Conservation (phyloP, 1,139 yeast genomes). For the Suhomyces guaymorum region DNA sequence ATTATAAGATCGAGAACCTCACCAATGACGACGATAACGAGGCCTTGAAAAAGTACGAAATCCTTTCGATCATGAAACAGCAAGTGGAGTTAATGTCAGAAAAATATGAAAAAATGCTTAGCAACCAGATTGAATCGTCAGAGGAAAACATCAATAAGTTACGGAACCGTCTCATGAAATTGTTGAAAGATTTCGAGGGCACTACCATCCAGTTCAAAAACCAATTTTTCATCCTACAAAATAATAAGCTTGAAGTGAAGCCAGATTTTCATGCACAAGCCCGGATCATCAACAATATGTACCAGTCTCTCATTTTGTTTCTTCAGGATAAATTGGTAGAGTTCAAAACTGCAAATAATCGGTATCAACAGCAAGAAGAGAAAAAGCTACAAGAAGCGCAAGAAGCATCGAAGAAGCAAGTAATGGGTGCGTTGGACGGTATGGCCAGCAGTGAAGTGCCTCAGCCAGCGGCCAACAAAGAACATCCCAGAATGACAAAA, state of each 20-base stretch:
- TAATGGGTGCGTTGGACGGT: background rate
- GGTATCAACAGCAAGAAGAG: constrained; percentile 27
- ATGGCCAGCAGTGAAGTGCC: background rate
- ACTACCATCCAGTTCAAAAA: constrained; percentile 28
- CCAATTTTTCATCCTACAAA: constrained; percentile 22
- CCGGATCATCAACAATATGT: constrained; percentile 33
- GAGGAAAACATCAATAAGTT: constrained; percentile 22
- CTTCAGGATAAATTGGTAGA: constrained; percentile 36
- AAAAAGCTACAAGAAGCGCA: constrained; percentile 11
- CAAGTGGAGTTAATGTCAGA: constrained; percentile 36
- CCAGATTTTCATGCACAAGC: constrained; percentile 17
- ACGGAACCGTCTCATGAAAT: constrained; percentile 30
- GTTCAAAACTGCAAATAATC: constrained; percentile 32
- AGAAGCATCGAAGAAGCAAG: constrained; percentile 3
- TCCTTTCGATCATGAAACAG: constrained; percentile 34
- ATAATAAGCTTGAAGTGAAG: constrained; percentile 20
- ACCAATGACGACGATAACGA: constrained; percentile 13
- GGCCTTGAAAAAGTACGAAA: constrained; percentile 23
- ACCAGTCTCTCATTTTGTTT: constrained; percentile 35
- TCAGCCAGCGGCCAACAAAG: constrained; percentile 4
- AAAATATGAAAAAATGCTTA: constrained; percentile 24
- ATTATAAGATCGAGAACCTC: constrained; percentile 51
- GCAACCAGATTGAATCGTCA: constrained; percentile 1
- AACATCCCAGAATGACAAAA: constrained; percentile 38
- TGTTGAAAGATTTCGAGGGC: constrained; percentile 39